phyloP scores from a whole-genome alignment of 208 protist species.

The Leishmania amazonensis region DNA sequence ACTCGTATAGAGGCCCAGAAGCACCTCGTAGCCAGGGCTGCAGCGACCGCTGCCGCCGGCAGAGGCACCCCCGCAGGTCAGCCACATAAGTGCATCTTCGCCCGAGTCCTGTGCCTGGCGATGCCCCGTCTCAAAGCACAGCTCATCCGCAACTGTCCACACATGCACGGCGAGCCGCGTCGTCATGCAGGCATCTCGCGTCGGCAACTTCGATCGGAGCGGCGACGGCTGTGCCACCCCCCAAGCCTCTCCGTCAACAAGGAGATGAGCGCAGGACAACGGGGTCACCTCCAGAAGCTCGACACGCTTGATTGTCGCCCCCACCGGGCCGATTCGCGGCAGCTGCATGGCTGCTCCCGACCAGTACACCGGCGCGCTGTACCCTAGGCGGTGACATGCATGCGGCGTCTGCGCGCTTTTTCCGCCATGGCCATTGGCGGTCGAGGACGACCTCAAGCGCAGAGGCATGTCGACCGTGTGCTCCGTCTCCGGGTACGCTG shows the following conservation, averaged over 20 bases:
- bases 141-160: constrained; percentile 24
- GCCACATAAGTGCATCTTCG: constrained; percentile 18
- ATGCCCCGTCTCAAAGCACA: constrained; percentile 9
- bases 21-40: not conserved
- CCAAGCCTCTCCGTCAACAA: not conserved
- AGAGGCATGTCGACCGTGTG: constrained; percentile 27
- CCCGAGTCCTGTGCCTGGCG: constrained; percentile 8
- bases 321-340: constrained; percentile 30
- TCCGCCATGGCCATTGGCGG: not conserved
- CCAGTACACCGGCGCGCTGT: constrained; percentile 15
- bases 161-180: constrained; percentile 12
- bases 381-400: not conserved
- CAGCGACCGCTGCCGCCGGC: not conserved
- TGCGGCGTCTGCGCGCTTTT: not conserved
- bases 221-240: not conserved
- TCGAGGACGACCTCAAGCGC: constrained; percentile 6
- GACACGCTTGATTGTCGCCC: constrained; percentile 28
- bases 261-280: not conserved
- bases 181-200: constrained; percentile 1
- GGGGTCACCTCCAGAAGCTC: constrained; percentile 32
- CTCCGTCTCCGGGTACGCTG: constrained; percentile 20
- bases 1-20: constrained; percentile 18
- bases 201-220: not conserved
- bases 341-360: constrained; percentile 30
- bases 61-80: constrained; percentile 6